Evolutionary conservation across 257 asterid genomes (phyloP).

Genomic region (Gentiana dahurica): DNA sequence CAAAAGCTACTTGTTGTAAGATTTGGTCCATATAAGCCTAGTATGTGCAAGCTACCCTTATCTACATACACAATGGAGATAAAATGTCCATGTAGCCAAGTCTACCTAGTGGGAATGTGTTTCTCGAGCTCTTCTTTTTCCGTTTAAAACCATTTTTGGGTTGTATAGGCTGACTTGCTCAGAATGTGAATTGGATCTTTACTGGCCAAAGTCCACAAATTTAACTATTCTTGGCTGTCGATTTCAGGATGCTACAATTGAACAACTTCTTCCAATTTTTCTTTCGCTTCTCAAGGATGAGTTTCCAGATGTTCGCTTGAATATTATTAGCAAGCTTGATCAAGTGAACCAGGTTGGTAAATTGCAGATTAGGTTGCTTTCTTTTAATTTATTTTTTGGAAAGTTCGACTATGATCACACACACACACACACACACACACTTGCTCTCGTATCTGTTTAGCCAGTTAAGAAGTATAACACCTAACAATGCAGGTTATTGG

Average conservation of each 20-base stretch:
- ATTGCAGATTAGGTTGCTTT: background rate
- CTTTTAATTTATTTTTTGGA: background rate
- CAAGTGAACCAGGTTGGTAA: conserved; percentile 72
- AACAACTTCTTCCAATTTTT: conserved; percentile 85
- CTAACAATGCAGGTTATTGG: conserved; percentile 54
- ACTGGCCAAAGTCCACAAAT: background rate
- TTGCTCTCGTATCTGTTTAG: background rate
- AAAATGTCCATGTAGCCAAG: too few relatives aligned
- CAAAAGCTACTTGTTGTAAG: too few relatives aligned
- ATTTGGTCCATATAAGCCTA: too few relatives aligned
- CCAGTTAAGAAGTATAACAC: conserved; percentile 1
- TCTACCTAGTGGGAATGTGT: too few relatives aligned
- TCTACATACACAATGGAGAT: too few relatives aligned
- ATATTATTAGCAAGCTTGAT: conserved; percentile 83
- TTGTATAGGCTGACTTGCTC: background rate
- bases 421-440: background rate
- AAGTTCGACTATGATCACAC: background rate
- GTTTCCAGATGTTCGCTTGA: conserved; percentile 82
- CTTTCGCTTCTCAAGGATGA: conserved; percentile 86
- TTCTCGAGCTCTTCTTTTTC: background rate
- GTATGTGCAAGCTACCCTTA: too few relatives aligned
- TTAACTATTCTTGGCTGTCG: conserved; percentile 12
- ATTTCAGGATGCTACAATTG: conserved; percentile 72
- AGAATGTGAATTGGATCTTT: background rate
- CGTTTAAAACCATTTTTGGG: background rate